Conservation (phyloP, 2,329 filamentous ascomycete genomes). For the Cercospora sp. region DNA sequence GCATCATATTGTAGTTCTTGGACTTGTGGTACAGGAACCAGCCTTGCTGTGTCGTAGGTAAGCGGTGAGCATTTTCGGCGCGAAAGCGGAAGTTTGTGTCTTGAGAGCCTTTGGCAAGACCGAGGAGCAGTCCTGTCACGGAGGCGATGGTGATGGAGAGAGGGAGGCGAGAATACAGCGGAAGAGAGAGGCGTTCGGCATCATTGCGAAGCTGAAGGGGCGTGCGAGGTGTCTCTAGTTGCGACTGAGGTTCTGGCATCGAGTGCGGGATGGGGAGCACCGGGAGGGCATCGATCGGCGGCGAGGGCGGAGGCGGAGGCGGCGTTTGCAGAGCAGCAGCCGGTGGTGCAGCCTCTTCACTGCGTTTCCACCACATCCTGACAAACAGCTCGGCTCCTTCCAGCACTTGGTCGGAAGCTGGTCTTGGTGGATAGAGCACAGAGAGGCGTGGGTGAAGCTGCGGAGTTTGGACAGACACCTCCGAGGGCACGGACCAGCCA, state of each 20-base stretch:
- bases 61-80: conserved; percentile 92
- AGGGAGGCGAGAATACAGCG: conserved; percentile 37
- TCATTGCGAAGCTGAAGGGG: conserved; percentile 17
- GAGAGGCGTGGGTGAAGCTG: neutral
- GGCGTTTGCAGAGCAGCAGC: neutral
- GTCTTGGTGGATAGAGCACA: neutral
- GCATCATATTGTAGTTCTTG: conserved; percentile 87
- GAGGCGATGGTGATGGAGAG: conserved; percentile 31
- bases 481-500: neutral
- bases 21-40: conserved; percentile 99
- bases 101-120: conserved; percentile 36
- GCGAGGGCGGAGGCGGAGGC: neutral
- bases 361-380: conserved; percentile 8
- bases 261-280: conserved; percentile 6
- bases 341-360: neutral
- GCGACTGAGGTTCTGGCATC: neutral
- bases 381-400: neutral
- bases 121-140: conserved; percentile 36
- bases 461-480: conserved; percentile 2
- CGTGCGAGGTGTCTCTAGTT: neutral
- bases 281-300: neutral
- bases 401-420: conserved; percentile 10
- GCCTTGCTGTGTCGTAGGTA: conserved; percentile 76
- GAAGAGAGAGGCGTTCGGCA: conserved; percentile 37
- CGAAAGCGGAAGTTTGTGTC: conserved; percentile 72